Evolutionary conservation across 1,284 basidiomycete species (phyloP).

Genomic region (Peniophora sp.): DNA sequence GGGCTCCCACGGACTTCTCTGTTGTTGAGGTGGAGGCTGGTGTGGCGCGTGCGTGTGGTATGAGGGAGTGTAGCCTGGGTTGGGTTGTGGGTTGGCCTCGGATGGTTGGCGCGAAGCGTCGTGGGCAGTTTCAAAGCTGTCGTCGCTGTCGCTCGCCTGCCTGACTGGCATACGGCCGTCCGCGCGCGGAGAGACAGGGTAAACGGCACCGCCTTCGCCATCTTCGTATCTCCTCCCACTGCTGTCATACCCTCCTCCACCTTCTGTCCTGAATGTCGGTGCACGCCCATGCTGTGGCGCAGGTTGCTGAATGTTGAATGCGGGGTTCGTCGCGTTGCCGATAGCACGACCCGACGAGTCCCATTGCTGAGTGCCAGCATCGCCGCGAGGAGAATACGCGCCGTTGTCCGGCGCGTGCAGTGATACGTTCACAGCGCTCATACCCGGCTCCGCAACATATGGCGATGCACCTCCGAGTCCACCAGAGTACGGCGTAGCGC

Average conservation of each 20-base stretch:
- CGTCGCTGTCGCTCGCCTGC: neutral
- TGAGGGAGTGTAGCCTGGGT: too few species aligned
- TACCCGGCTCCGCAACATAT: conserved; percentile 5
- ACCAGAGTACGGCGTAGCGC: too few species aligned
- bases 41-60: too few species aligned
- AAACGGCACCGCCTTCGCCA: neutral
- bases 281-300: conserved; percentile 5
- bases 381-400: conserved; percentile 6
- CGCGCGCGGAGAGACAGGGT: conserved; percentile 4
- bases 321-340: conserved; percentile 10
- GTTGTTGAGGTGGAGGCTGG: too few species aligned
- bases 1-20: too few species aligned
- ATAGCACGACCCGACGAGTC: conserved; percentile 10
- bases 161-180: conserved; percentile 2
- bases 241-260: neutral
- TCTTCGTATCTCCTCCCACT: neutral
- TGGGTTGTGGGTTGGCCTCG: too few species aligned
- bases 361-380: conserved; percentile 11
- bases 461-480: too few species aligned
- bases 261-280: conserved; percentile 1
- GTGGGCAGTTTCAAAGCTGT: neutral
- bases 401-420: neutral
- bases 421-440: neutral
- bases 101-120: too few species aligned
- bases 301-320: conserved; percentile 8